phyloP scores from a whole-genome alignment of 352 stramenopile genomes.

The Pythium pyrilobum region DNA sequence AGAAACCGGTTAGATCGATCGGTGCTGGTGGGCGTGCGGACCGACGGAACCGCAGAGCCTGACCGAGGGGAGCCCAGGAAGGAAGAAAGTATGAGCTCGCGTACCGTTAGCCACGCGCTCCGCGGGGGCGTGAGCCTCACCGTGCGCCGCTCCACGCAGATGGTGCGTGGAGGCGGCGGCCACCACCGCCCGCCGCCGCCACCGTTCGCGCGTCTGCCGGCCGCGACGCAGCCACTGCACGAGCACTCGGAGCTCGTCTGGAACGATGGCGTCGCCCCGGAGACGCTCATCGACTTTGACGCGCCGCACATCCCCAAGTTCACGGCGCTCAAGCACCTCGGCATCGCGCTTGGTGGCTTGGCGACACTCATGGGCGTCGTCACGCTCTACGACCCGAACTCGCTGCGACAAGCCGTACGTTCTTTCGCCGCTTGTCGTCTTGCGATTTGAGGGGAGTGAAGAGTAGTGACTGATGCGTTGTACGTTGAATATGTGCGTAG shows the following conservation, averaged over 20 bases:
- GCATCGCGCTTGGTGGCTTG: conserved; percentile 47
- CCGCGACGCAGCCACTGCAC: conserved; percentile 55
- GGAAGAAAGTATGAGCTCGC: conserved; percentile 47
- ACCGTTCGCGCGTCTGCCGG: conserved; percentile 72
- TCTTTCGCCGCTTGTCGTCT: background rate
- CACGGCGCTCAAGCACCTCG: conserved; percentile 60
- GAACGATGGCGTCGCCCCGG: conserved; percentile 81
- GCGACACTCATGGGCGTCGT: conserved; percentile 73
- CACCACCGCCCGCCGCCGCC: conserved; percentile 66
- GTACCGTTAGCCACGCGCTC: conserved; percentile 49
- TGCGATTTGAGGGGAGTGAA: background rate
- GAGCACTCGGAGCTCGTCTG: conserved; percentile 82
- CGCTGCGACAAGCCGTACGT: conserved; percentile 73
- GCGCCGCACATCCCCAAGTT: conserved; percentile 81
- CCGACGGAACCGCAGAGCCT: conserved; percentile 18
- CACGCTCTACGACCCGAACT: conserved; percentile 79
- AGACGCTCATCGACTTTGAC: conserved; percentile 88
- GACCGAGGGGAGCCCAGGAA: conserved; percentile 6
- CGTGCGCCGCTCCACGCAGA: conserved; percentile 42
- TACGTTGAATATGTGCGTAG: conserved; percentile 16
- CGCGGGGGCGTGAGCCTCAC: conserved; percentile 52
- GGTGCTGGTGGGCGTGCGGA: conserved; percentile 5
- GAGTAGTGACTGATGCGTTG: too few species aligned
- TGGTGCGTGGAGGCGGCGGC: conserved; percentile 42
- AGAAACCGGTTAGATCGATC: conserved; percentile 10